phyloP scores from a whole-genome alignment of 805 yeast genomes.

The Myxozyma vanderwaltii region DNA sequence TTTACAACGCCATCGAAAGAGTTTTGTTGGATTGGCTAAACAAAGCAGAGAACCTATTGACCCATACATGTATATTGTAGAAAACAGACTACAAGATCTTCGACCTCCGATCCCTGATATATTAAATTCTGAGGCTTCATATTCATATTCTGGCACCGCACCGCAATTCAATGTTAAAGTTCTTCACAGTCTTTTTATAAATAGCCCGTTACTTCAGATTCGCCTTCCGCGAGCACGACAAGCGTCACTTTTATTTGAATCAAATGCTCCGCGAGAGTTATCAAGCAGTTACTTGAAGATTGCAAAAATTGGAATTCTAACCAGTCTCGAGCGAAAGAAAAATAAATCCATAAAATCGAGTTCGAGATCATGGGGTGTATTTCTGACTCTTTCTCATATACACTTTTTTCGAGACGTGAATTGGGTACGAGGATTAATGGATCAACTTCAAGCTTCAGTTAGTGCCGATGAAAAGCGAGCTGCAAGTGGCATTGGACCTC shows the following conservation, averaged over 20 bases:
- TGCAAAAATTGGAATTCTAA: slow-evolving; percentile 45
- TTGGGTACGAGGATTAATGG: slow-evolving; percentile 42
- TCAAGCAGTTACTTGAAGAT: slow-evolving; percentile 39
- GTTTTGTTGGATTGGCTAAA: slow-evolving; percentile 39
- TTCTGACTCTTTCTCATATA: slow-evolving; percentile 47
- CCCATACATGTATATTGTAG: slow-evolving; percentile 43
- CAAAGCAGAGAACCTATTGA: slow-evolving; percentile 41
- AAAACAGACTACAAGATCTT: slow-evolving; percentile 40
- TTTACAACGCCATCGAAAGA: slow-evolving; percentile 41
- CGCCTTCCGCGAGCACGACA: slow-evolving; percentile 44
- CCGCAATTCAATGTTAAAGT: slow-evolving; percentile 35
- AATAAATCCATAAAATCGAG: slow-evolving; percentile 36
- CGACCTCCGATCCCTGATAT: slow-evolving; percentile 41
- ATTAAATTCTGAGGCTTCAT: slow-evolving; percentile 39
- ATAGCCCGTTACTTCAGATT: slow-evolving; percentile 44
- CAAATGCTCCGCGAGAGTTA: slow-evolving; percentile 1
- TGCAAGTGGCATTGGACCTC: neutral
- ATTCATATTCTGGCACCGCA: slow-evolving; percentile 34
- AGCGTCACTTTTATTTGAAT: neutral
- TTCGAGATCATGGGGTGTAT: slow-evolving; percentile 49
- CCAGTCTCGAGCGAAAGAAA: slow-evolving; percentile 43
- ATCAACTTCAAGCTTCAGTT: slow-evolving; percentile 24
- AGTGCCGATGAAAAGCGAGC: slow-evolving; percentile 8
- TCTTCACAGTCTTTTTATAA: slow-evolving; percentile 38
- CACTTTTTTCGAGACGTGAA: slow-evolving; percentile 46